These are phyloP conservation scores for Artemisia tridentata DNA, from an alignment of 129 eudicot species.

Conservation along the genomic window DNA sequence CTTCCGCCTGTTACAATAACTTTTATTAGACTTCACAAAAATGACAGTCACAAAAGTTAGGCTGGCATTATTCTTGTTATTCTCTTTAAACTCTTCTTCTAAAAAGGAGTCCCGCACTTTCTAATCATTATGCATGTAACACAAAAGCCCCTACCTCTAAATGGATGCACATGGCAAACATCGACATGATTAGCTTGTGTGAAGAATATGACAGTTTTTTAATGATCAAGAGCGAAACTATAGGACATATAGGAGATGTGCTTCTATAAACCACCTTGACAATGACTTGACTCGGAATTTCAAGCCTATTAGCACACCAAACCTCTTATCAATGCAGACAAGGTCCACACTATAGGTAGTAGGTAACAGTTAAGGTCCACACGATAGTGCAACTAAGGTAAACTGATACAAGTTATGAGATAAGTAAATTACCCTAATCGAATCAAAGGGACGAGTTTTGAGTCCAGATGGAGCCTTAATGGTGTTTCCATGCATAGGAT, in stretches of 20 bases:
- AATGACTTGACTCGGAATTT: not conserved
- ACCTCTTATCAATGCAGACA: not conserved
- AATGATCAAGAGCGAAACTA: not conserved
- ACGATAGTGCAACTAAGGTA: not conserved
- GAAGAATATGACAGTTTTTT: not conserved
- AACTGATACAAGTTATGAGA: not conserved
- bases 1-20: slow-evolving; percentile 64
- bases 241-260: not conserved
- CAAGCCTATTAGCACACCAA: not conserved
- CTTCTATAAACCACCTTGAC: not conserved
- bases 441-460: slow-evolving; percentile 91
- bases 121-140: not conserved
- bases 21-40: slow-evolving; percentile 18
- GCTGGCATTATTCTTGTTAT: not conserved
- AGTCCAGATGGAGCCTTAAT: slow-evolving; percentile 92
- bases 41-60: not conserved
- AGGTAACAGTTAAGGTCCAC: not conserved
- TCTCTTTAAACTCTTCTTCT: not conserved
- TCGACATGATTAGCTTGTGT: not conserved
- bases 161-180: not conserved
- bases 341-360: not conserved
- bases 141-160: not conserved
- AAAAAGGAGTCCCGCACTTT: not conserved
- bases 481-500: slow-evolving; percentile 98
- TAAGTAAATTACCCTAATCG: slow-evolving; percentile 67